Evolutionary conservation across 2,329 filamentous ascomycete species (phyloP).

Genomic region (Microdochium paspali): DNA sequence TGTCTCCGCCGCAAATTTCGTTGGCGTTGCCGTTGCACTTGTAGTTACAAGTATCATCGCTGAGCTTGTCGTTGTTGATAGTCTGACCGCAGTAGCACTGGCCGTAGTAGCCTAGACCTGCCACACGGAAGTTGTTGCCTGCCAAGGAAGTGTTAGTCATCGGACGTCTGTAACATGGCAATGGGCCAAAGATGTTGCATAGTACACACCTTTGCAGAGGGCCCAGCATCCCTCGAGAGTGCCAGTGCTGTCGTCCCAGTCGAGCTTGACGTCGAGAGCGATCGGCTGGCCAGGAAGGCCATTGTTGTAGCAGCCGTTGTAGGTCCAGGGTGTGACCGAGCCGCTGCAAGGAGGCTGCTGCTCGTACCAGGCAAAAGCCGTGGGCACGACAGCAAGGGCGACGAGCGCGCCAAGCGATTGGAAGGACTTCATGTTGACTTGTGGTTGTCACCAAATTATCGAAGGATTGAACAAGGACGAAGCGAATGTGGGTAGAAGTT

Average conservation of each 20-base stretch:
- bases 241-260: conserved; percentile 26
- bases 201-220: conserved; percentile 38
- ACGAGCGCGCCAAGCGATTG: conserved; percentile 24
- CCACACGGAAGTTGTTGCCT: conserved; percentile 40
- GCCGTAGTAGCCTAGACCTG: conserved; percentile 41
- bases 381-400: conserved; percentile 25
- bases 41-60: conserved; percentile 39
- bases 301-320: conserved; percentile 37
- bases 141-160: not conserved
- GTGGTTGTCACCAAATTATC: not conserved
- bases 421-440: conserved; percentile 19
- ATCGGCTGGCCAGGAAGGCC: conserved; percentile 13
- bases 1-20: conserved; percentile 45
- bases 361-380: conserved; percentile 29
- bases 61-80: conserved; percentile 34
- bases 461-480: too few species aligned
- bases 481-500: not conserved
- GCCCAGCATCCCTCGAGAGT: conserved; percentile 37
- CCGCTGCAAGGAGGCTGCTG: conserved; percentile 34
- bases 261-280: conserved; percentile 32
- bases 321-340: conserved; percentile 36
- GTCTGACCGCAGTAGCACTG: conserved; percentile 44
- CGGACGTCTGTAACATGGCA: not conserved
- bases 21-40: conserved; percentile 37
- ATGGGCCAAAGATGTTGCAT: not conserved